These are phyloP conservation scores for Extremus antarcticus DNA, from an alignment of 495 filamentous ascomycete species.

Conservation along the genomic window DNA sequence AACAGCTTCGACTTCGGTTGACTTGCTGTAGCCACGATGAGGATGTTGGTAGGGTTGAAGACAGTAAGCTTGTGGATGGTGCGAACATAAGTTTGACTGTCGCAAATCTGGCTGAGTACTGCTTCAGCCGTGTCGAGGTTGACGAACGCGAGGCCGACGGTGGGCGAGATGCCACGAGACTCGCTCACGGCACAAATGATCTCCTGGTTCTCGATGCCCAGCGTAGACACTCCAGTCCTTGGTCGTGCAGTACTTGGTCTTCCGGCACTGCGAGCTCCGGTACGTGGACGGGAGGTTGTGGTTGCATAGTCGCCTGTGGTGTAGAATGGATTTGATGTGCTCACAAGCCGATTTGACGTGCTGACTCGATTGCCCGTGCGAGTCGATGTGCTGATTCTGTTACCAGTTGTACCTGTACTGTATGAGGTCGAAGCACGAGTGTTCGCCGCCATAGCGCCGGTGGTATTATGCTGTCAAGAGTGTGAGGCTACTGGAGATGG, in stretches of 20 bases:
- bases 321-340: background rate
- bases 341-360: background rate
- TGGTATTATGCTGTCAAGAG: background rate
- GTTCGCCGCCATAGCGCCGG: slow-evolving; percentile 2
- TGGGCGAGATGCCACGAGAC: slow-evolving; percentile 70
- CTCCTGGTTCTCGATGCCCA: slow-evolving; percentile 52
- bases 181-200: slow-evolving; percentile 89
- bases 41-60: slow-evolving; percentile 62
- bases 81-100: slow-evolving; percentile 76
- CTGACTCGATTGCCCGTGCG: background rate
- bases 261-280: slow-evolving; percentile 36
- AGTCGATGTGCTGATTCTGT: slow-evolving; percentile 1
- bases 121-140: slow-evolving; percentile 75
- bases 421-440: slow-evolving; percentile 13
- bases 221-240: slow-evolving; percentile 52
- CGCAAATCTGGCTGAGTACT: slow-evolving; percentile 79
- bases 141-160: slow-evolving; percentile 81
- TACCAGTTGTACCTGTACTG: slow-evolving; percentile 3
- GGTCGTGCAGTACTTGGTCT: slow-evolving; percentile 41
- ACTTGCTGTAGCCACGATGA: slow-evolving; percentile 60
- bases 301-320: slow-evolving; percentile 21
- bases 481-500: no score
- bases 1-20: slow-evolving; percentile 64
- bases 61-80: slow-evolving; percentile 74
- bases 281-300: slow-evolving; percentile 33